Conservation (phyloP, 768 basidiomycete species). For the Leccinellum albellum region DNA sequence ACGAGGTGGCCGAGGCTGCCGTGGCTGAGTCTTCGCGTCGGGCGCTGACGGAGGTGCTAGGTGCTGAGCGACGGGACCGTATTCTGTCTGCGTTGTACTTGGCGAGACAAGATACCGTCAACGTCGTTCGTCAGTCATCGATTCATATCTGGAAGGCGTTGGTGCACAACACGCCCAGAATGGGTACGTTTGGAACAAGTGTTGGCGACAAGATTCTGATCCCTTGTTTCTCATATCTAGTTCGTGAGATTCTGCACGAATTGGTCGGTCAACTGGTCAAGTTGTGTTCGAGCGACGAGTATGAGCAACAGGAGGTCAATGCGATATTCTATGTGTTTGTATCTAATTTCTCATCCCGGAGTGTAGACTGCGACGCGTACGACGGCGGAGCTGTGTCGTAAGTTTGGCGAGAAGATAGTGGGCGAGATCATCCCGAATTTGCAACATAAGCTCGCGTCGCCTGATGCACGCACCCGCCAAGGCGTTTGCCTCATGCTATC, state of each 20-base stretch:
- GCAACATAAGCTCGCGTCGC: conserved; percentile 58
- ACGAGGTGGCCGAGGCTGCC: conserved; percentile 56
- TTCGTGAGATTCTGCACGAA: conserved; percentile 86
- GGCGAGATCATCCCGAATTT: conserved; percentile 81
- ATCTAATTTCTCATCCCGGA: background rate
- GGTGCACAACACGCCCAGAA: conserved; percentile 90
- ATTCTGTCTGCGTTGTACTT: conserved; percentile 89
- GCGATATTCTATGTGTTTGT: fast-evolving
- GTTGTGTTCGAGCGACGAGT: conserved; percentile 72
- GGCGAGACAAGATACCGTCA: conserved; percentile 89
- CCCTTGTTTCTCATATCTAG: conserved; percentile 35
- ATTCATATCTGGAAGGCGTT: conserved; percentile 98
- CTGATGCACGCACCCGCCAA: conserved; percentile 63
- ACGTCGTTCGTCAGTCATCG: conserved; percentile 83
- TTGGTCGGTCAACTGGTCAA: conserved; percentile 74
- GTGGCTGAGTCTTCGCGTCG: conserved; percentile 78
- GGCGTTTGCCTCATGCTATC: conserved; percentile 86
- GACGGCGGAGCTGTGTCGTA: conserved; percentile 84
- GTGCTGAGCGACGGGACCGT: conserved; percentile 82
- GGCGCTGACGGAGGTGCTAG: conserved; percentile 84
- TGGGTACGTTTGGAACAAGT: conserved; percentile 46
- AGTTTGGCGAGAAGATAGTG: conserved; percentile 90
- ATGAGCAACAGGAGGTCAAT: conserved; percentile 85
- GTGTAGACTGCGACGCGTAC: conserved; percentile 78
- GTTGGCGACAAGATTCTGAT: background rate